Evolutionary conservation across 306 rosid genomes (phyloP), one percentile per base, ranked within the genome.

Genomic region (Mimosa pudica): DNA sequence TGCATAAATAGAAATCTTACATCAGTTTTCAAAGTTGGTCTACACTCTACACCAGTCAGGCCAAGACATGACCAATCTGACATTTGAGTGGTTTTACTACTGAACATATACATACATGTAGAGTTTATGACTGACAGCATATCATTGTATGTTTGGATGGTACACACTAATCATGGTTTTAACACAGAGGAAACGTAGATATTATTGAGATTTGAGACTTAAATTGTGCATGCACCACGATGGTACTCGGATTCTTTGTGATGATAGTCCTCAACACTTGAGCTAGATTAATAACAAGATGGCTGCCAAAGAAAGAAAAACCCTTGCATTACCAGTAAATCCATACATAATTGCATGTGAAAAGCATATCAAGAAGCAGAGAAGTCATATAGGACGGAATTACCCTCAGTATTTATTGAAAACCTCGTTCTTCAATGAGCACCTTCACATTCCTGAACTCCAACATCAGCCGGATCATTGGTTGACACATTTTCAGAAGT

Each of bases 401-500:
- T 89, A 89, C 97, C 95, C 82, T 86, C 38, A 32, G n/a, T 57
- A 32, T 51, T 80, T 68, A 18, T 49, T 68, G 64, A 17, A 51
- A 45, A 69, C 60, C n/a, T 76, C 64, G 12, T 71, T 76, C 65
- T 84, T 94, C 90, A 89, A 14, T 87, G 86, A 42, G 93, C 85
- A 81, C 89, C 82, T 86, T 85, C 93, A 36, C 80, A 75, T 69
- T 86, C 88, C 83, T 89, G 75, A 30, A 70, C 68, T 54, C 83
- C 86, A 84, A 63, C 76, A 65, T 87, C 82, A 45, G 81, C 77
- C 18, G 75, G 79, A 42, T 58, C 86, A 48, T 72, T 83, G 78
- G 74, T 86, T 0, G 92, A 92, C 60, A 86, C 80, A 73, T 90
- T 85, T 74, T 87, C 92, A 3, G 95, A 86, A 46, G 69, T 81